phyloP scores from a whole-genome alignment of 2,329 filamentous ascomycete genomes.

The Penicillium sp. region DNA sequence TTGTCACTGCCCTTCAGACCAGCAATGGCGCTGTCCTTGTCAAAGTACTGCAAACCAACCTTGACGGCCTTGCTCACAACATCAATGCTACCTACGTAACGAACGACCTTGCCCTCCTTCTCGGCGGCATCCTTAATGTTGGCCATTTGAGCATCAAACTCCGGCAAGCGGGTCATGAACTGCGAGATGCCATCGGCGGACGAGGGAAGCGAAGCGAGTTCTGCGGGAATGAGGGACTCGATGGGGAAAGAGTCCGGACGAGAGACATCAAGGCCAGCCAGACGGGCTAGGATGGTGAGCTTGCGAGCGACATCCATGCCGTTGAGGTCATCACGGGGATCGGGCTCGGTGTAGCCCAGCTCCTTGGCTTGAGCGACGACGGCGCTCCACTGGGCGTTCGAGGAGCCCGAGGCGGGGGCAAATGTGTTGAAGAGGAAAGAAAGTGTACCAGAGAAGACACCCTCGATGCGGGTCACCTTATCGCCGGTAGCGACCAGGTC shows the following conservation, averaged over 20 bases:
- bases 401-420: constrained; percentile 67
- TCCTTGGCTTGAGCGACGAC: constrained; percentile 90
- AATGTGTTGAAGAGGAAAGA: constrained; percentile 98
- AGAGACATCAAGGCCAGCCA: constrained; percentile 75
- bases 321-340: constrained; percentile 80
- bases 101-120: constrained; percentile 82
- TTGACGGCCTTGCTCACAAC: constrained; percentile 73
- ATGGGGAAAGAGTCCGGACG: constrained; percentile 87
- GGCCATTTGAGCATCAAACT: constrained; percentile 88
- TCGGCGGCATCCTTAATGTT: constrained; percentile 73
- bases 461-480: constrained; percentile 85
- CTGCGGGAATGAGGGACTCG: constrained; percentile 83
- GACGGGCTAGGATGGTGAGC: constrained; percentile 86
- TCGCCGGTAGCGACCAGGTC: constrained; percentile 92
- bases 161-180: constrained; percentile 73
- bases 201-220: constrained; percentile 69
- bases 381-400: constrained; percentile 71
- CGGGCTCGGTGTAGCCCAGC: constrained; percentile 85
- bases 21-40: constrained; percentile 84
- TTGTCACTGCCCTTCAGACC: constrained; percentile 96
- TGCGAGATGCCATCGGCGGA: constrained; percentile 60
- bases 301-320: constrained; percentile 91
- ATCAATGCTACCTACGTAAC: constrained; percentile 92
- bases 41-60: constrained; percentile 87
- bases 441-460: constrained; percentile 96